phyloP scores from a whole-genome alignment of 73 alveolate species.

The Tetrahymena malaccensis region DNA sequence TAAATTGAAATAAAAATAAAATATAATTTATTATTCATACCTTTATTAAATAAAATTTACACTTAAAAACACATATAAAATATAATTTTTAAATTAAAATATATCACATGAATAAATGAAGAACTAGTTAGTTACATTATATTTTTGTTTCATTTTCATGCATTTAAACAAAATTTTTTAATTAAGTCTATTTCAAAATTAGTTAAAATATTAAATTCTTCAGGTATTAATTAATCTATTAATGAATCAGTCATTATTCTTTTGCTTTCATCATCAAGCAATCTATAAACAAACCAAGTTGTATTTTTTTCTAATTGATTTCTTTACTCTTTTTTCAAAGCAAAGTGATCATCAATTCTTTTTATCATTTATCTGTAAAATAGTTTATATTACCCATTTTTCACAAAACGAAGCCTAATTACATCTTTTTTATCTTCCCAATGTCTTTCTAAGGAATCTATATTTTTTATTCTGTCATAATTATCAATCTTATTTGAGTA shows the following conservation, averaged over 20 bases:
- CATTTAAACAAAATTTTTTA: neutral
- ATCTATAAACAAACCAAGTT: neutral
- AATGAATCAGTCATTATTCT: neutral
- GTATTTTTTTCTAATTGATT: neutral
- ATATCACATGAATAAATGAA: neutral
- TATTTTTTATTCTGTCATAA: neutral
- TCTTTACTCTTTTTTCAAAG: neutral
- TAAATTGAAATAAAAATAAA: no score
- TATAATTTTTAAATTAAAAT: no score
- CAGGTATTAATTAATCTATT: neutral
- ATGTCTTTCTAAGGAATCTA: neutral
- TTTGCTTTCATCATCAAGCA: neutral
- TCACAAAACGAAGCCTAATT: neutral
- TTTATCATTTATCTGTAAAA: neutral
- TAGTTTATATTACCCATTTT: neutral
- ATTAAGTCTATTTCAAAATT: neutral
- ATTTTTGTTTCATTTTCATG: neutral
- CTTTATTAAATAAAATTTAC: no score
- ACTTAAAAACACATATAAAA: no score
- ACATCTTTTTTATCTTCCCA: neutral
- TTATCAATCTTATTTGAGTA: neutral
- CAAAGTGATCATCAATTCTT: neutral
- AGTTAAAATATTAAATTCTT: neutral
- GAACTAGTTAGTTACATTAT: neutral
- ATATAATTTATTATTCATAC: no score